These are phyloP conservation scores for Pascua guehoae DNA, from an alignment of 1,284 basidiomycete species.

Conservation along the genomic window DNA sequence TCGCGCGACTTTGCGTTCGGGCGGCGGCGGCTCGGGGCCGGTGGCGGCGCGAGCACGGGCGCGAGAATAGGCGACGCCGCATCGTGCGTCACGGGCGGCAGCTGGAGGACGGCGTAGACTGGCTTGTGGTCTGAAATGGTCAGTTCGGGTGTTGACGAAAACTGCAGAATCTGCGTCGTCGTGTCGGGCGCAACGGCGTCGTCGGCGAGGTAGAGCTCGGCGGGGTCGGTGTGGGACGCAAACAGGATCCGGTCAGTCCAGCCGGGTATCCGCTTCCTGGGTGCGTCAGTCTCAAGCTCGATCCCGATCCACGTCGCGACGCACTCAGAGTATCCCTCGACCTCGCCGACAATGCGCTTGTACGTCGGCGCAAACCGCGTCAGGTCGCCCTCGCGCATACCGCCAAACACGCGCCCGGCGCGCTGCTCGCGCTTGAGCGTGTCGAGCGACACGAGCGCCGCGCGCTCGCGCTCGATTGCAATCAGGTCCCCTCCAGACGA, in stretches of 20 bases:
- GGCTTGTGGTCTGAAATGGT: conserved; percentile 51
- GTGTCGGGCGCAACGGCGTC: conserved; percentile 12
- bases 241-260: conserved; percentile 96
- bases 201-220: conserved; percentile 25
- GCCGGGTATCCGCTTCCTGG: conserved; percentile 72
- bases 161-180: conserved; percentile 37
- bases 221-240: conserved; percentile 65
- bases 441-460: conserved; percentile 68
- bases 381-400: conserved; percentile 75
- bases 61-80: conserved; percentile 31
- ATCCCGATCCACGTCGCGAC: no score
- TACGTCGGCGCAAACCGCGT: conserved; percentile 83
- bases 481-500: conserved; percentile 31
- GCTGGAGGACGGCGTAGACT: conserved; percentile 40
- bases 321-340: conserved; percentile 70
- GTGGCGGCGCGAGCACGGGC: conserved; percentile 32
- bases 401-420: conserved; percentile 63
- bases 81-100: conserved; percentile 31
- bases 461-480: conserved; percentile 58
- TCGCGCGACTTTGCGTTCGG: conserved; percentile 21
- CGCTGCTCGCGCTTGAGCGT: conserved; percentile 65
- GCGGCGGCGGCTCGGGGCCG: conserved; percentile 24
- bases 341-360: conserved; percentile 74
- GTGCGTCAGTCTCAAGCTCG: background rate
- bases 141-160: conserved; percentile 38